Evolutionary conservation across 257 asterid species (phyloP), one percentile per base, ranked within the genome.

Genomic region (Hygrophila difformis): DNA sequence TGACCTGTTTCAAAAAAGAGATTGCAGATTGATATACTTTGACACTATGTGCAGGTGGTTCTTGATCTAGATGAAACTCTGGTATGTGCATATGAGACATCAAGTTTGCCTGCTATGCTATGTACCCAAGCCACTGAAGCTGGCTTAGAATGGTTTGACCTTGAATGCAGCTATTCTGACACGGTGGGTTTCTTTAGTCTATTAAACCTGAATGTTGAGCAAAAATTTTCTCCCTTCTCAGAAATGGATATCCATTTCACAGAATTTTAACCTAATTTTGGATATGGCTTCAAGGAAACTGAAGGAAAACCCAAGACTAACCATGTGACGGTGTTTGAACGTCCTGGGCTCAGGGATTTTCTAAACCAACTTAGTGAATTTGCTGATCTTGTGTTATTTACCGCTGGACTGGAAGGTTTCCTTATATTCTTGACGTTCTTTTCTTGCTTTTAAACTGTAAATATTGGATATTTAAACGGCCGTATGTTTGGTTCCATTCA

Each of bases 331-430:
- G 95, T 87, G 57, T 87, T 84, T 65, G 97, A 87, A n/a, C n/a
- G n/a, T n/a, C n/a, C n/a, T n/a, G n/a, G n/a, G n/a, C n/a, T n/a
- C n/a, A n/a, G n/a, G n/a, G n/a, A n/a, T n/a, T n/a, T n/a, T n/a
- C n/a, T n/a, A n/a, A n/a, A n/a, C n/a, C n/a, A n/a, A n/a, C n/a
- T n/a, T n/a, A n/a, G n/a, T n/a, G n/a, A n/a, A n/a, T n/a, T n/a
- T n/a, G n/a, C n/a, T n/a, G n/a, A n/a, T n/a, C n/a, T n/a, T n/a
- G n/a, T n/a, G n/a, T n/a, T n/a, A n/a, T n/a, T n/a, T n/a, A n/a
- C n/a, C n/a, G 97, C 97, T 49, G 97, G 96, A 45, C 95, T 86
- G 61, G 99, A 91, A 91, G 99, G 99, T 74, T 43, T 41, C 29
- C 29, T 24, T 3, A 3, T 2, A 24, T 7, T 24, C 29, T 24